phyloP scores from a whole-genome alignment of 139 green algal genomes.

The Diplosphaera chodatii region DNA sequence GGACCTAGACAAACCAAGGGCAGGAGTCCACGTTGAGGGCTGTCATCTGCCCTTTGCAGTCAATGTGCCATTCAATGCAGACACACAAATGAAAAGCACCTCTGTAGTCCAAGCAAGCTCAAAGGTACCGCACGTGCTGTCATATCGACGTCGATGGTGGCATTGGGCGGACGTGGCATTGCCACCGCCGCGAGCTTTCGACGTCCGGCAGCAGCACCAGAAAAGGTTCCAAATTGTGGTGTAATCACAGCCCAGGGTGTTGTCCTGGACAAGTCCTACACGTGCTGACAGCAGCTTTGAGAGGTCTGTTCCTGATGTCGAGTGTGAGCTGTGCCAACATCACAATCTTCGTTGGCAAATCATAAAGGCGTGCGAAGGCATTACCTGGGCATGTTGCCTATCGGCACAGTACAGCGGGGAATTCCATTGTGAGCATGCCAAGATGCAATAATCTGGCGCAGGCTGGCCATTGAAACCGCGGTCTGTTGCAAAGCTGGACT shows the following conservation, averaged over 20 bases:
- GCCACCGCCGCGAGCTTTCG: neutral
- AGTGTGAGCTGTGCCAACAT: too few species aligned
- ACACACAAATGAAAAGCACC: too few species aligned
- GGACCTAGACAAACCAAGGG: too few species aligned
- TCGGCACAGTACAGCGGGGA: constrained; percentile 78
- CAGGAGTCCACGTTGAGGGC: too few species aligned
- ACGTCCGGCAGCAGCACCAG: constrained; percentile 3
- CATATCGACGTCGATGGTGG: neutral
- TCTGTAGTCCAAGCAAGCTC: too few species aligned
- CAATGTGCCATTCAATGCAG: too few species aligned
- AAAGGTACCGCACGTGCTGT: neutral
- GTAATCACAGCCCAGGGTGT: constrained; percentile 52
- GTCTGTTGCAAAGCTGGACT: constrained; percentile 57
- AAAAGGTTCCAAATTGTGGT: constrained; percentile 12
- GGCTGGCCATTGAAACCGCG: constrained; percentile 58
- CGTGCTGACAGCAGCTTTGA: too few species aligned
- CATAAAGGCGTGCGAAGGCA: too few species aligned
- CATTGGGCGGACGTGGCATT: neutral
- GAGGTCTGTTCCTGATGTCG: too few species aligned
- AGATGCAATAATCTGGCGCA: constrained; percentile 60
- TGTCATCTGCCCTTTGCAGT: too few species aligned
- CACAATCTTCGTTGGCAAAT: too few species aligned
- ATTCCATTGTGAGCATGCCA: constrained; percentile 84
- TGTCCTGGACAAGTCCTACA: constrained; percentile 35
- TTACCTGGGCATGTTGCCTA: constrained; percentile 60